These are phyloP conservation scores for Acrodontium crateriforme DNA, from an alignment of 2,329 filamentous ascomycete genomes.

Conservation along the genomic window DNA sequence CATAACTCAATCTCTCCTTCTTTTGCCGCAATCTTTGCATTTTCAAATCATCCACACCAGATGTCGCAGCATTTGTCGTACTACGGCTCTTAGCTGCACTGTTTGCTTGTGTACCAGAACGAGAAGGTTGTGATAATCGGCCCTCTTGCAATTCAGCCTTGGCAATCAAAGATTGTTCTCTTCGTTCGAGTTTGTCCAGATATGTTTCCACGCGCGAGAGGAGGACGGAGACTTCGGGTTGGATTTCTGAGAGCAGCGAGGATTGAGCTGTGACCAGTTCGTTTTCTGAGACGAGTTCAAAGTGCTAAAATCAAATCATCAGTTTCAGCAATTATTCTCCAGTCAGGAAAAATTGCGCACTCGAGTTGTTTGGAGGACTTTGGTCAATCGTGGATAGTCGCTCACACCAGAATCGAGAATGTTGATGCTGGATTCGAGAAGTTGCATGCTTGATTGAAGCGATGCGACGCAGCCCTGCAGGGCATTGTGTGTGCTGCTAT, in stretches of 20 bases:
- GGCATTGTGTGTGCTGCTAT: conserved; percentile 22
- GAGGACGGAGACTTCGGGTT: conserved; percentile 68
- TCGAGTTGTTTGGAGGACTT: conserved; percentile 48
- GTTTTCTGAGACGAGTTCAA: conserved; percentile 79
- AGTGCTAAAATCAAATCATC: conserved; percentile 49
- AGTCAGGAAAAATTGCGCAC: conserved; percentile 26
- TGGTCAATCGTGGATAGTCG: conserved; percentile 48
- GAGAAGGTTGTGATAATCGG: conserved; percentile 32
- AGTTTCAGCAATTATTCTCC: neutral
- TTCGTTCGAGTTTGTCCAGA: conserved; percentile 66
- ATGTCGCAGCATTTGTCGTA: conserved; percentile 14
- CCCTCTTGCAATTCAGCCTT: conserved; percentile 75
- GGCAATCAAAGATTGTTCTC: conserved; percentile 71
- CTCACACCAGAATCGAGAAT: conserved; percentile 49
- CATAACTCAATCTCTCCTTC: conserved; percentile 75
- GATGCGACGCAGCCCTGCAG: conserved; percentile 47
- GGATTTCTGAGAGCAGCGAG: conserved; percentile 74
- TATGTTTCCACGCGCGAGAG: conserved; percentile 72
- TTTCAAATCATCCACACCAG: conserved; percentile 39
- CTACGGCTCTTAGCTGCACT: conserved; percentile 7
- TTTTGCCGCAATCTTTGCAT: conserved; percentile 61
- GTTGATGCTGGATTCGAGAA: conserved; percentile 48
- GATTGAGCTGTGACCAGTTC: conserved; percentile 71
- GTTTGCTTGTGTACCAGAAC: conserved; percentile 1
- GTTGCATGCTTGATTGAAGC: conserved; percentile 44